Evolutionary conservation across 2,329 filamentous ascomycete genomes (phyloP).

Genomic region (Epichloe amarillans): DNA sequence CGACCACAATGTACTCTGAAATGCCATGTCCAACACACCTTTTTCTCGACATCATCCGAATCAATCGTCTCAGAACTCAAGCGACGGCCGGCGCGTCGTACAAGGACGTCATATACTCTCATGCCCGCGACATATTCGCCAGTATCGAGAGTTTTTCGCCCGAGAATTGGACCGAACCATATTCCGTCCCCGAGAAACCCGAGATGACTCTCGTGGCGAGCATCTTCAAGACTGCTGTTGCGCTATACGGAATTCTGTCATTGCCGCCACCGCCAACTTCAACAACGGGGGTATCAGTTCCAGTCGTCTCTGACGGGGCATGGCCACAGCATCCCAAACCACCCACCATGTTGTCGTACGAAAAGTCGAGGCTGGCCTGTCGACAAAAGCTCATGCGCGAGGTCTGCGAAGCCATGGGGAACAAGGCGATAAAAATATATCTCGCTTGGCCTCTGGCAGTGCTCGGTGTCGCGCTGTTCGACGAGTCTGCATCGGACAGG

Average conservation of each 20-base stretch:
- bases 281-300: neutral
- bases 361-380: neutral
- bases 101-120: neutral
- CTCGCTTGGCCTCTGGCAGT: conserved; percentile 3
- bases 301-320: neutral
- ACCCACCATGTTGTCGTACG: neutral
- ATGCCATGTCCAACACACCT: conserved; percentile 4
- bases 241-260: conserved; percentile 1
- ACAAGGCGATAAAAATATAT: neutral
- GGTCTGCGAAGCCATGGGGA: neutral
- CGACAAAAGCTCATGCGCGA: conserved; percentile 1
- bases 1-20: conserved; percentile 2
- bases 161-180: conserved; percentile 3
- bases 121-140: neutral
- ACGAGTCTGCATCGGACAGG: neutral
- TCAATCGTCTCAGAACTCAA: conserved; percentile 1
- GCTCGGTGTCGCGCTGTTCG: conserved; percentile 1
- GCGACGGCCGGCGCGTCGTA: neutral
- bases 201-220: neutral
- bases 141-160: neutral
- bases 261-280: neutral
- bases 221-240: conserved; percentile 3
- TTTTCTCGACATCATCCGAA: conserved; percentile 2
- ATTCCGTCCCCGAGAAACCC: neutral
- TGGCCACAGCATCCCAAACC: neutral